Base-by-base conservation (phyloP, 306 rosid species). In the Begonia fuchsioides region DNA sequence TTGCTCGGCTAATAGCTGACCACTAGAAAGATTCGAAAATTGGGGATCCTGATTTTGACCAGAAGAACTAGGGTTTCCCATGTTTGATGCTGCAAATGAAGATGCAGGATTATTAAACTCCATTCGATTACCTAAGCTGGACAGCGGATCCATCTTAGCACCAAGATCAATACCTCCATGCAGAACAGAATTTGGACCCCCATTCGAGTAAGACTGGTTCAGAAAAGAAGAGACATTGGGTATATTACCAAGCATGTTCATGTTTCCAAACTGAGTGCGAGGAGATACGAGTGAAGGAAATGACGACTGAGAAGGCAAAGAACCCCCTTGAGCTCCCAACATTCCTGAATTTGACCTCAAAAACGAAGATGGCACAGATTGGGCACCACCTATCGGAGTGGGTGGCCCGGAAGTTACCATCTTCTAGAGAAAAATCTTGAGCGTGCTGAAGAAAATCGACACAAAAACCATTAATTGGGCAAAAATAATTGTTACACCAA, bases 341-440 rank as follows among this genome's bases (percentile, higher is more conserved):
- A 88, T 68, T 62, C 90, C 97, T 1, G 97, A 88, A 68, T 84
- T 78, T 0, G 93, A 66, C 58, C 97, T 77, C 81, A 88, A 59
- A 50, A 88, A 83, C 8, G 95, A 78, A 26, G 95, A 75, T 0
- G 88, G 43, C 46, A 88, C 84, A 59, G 97, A 83, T 67, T 81
- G 97, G 67, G 78, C 59, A 63, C 93, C 79, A 60, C 95, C 90
- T 55, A 88, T 83, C 10, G 78, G 86, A 51, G 86, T 72, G 66
- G 94, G 76, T 51, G 93, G 86, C 80, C 95, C 97, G 41, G 93
- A 82, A 49, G 88, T 86, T 44, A 76, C 93, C 97, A 88, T 88
- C 64, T 57, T 73, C 64, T 55, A 63, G 50, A 51, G 8, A 26
- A 26, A 26, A 26, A 3, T 26, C 35, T 26, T 26, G 35, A 26